Conservation (phyloP, 2,329 filamentous ascomycete genomes). For the Lecanicillium sp. region DNA sequence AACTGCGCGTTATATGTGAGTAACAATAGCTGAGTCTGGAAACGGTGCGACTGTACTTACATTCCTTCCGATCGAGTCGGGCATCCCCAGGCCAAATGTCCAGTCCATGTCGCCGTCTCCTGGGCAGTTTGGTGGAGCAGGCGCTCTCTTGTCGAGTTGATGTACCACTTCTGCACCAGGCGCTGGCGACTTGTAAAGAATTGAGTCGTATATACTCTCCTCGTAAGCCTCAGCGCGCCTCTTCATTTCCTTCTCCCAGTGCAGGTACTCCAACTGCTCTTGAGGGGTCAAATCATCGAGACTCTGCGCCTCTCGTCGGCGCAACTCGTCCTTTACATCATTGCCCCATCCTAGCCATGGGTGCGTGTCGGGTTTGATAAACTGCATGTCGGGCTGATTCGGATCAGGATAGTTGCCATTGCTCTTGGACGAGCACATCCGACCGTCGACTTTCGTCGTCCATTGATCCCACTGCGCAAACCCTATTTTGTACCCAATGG, state of each 20-base stretch:
- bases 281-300: too few relatives aligned
- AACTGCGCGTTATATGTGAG: too few relatives aligned
- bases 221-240: constrained; percentile 2
- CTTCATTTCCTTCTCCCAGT: constrained; percentile 7
- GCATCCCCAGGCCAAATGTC: constrained; percentile 17
- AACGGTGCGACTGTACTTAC: too few relatives aligned
- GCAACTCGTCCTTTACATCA: constrained; percentile 2
- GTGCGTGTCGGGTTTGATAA: constrained; percentile 21
- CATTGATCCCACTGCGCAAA: constrained; percentile 23
- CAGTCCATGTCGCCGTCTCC: constrained; percentile 11
- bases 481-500: constrained; percentile 14
- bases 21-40: too few relatives aligned
- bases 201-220: constrained; percentile 14
- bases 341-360: too few relatives aligned
- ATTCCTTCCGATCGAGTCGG: constrained; percentile 20
- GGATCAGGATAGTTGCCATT: constrained; percentile 20
- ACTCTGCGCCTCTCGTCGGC: constrained; percentile 7
- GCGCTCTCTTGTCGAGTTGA: constrained; percentile 15
- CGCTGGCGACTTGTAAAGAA: constrained; percentile 14
- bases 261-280: too few relatives aligned
- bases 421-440: constrained; percentile 19
- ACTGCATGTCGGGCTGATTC: constrained; percentile 20
- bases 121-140: constrained; percentile 18
- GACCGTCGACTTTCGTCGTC: constrained; percentile 19
- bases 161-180: constrained; percentile 13